Evolutionary conservation across 257 asterid genomes (phyloP), one percentile per base, ranked within the genome.

Genomic region (Mitragyna speciosa): DNA sequence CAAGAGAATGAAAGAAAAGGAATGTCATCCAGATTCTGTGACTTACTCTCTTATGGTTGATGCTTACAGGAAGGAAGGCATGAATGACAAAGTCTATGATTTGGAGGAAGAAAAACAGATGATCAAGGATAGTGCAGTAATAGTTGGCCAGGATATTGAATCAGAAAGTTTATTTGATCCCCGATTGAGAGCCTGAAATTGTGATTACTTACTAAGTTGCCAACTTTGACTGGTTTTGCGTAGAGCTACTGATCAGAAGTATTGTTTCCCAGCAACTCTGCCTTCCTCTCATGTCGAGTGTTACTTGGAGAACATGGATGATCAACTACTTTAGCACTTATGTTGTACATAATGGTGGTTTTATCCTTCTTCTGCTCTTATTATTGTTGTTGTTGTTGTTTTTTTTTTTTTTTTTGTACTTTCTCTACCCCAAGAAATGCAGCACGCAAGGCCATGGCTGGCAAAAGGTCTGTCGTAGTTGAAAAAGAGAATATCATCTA

Each of bases 21-120:
- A 58, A 28, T 91, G 97, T 79, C 86, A 70, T 72, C 95, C 95
- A 6, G 98, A 95, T 84, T 85, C 89, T 66, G 80, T 85, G 19
- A 95, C 98, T 33, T 92, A 91, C 86, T 83, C 91, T 54, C 59
- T 89, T 64, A 92, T 95, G 97, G 84, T 95, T 48, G 94, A 89
- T 74, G 97, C 97, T 1, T 95, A 93, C 82, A 79, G 85, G 78
- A 92, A 88, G 85, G 98, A 87, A 78, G 98, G 97, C 59, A 93
- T 93, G 99, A 87, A 77, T 76, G 99, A 93, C 82, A 95, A 86
- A 87, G 95, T 78, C 20, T 83, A 90, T 79, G 90, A 86, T 79
- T 87, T 95, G 84, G 97, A 93, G 92, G 96, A 90, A 83, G 93
- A 90, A 77, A 80, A 45, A 82, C 81, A 85, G 83, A 74, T 41